Percentiles rank a stretch among this genome's conserved stretches.
phyloP scores from a whole-genome alignment of 352 stramenopile genomes.

The Phytophthora capsici region DNA sequence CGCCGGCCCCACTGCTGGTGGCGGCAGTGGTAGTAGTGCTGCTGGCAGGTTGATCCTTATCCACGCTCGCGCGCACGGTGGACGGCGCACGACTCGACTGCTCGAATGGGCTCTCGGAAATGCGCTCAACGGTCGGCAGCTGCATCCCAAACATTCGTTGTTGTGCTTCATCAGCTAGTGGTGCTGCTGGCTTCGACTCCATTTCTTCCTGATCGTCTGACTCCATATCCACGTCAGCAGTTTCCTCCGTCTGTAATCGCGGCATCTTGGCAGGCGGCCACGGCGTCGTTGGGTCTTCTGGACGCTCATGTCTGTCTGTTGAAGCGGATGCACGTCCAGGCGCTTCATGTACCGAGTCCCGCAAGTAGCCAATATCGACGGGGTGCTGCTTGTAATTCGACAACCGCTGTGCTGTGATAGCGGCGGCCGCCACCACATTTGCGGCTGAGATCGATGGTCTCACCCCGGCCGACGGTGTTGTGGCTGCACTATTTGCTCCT shows the following conservation, averaged over 20 bases:
- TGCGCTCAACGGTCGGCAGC: constrained; percentile 38
- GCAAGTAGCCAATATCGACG: constrained; percentile 73
- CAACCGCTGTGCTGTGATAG: constrained; percentile 55
- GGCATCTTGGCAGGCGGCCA: constrained; percentile 41
- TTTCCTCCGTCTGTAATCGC: constrained; percentile 38
- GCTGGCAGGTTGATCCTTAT: constrained; percentile 26
- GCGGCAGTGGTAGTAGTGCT: background rate
- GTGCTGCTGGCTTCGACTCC: constrained; percentile 34
- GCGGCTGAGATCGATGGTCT: constrained; percentile 46
- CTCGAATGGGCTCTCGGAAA: constrained; percentile 39
- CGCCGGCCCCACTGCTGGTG: constrained; percentile 1
- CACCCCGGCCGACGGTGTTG: constrained; percentile 33
- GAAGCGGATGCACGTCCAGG: background rate
- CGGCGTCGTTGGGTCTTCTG: constrained; percentile 31
- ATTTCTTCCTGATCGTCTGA: constrained; percentile 36
- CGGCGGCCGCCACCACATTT: constrained; percentile 39
- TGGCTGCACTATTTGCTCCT: constrained; percentile 45
- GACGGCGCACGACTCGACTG: constrained; percentile 38
- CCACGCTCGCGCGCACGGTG: constrained; percentile 25
- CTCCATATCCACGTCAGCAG: constrained; percentile 46
- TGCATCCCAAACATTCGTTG: constrained; percentile 21
- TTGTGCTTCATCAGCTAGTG: constrained; percentile 13
- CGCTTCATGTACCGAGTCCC: constrained; percentile 48
- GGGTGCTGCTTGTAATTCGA: constrained; percentile 74
- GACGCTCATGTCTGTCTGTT: constrained; percentile 19